Conservation (phyloP, 495 filamentous ascomycete genomes). For the Penicillium ochrochloron region DNA sequence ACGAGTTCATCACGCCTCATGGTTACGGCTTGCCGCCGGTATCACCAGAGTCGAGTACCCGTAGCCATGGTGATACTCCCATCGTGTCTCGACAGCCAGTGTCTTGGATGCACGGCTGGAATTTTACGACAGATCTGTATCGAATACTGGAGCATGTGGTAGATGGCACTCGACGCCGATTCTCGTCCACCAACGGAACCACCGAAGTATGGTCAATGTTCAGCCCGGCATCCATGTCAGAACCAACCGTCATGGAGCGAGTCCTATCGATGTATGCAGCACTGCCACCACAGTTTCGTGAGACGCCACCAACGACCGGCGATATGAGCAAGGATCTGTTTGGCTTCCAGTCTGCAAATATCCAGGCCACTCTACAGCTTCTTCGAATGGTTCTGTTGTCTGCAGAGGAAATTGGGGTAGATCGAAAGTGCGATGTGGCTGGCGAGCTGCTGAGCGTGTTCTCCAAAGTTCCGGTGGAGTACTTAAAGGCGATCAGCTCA, state of each 20-base stretch:
- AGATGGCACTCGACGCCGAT: slow-evolving; percentile 36
- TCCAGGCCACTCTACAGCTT: slow-evolving; percentile 54
- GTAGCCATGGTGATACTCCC: slow-evolving; percentile 15
- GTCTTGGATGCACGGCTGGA: slow-evolving; percentile 57
- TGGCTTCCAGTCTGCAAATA: slow-evolving; percentile 59
- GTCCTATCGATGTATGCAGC: slow-evolving; percentile 45
- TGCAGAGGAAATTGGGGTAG: slow-evolving; percentile 43
- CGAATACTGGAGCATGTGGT: slow-evolving; percentile 53
- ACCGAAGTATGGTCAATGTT: slow-evolving; percentile 37
- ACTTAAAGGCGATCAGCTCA: slow-evolving; percentile 54
- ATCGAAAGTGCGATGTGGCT: slow-evolving; percentile 53
- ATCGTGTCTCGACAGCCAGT: slow-evolving; percentile 28
- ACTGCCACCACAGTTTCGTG: slow-evolving; percentile 45
- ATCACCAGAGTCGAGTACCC: slow-evolving; percentile 18
- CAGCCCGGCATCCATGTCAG: slow-evolving; percentile 31
- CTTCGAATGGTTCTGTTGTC: slow-evolving; percentile 55
- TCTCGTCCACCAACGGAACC: slow-evolving; percentile 35
- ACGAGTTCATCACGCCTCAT: slow-evolving; percentile 39
- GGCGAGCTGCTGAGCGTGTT: slow-evolving; percentile 52
- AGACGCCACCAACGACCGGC: slow-evolving; percentile 36
- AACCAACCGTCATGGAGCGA: slow-evolving; percentile 41
- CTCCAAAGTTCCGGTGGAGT: slow-evolving; percentile 47
- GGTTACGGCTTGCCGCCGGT: slow-evolving; percentile 33
- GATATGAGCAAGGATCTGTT: slow-evolving; percentile 44
- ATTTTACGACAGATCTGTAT: slow-evolving; percentile 57